These are phyloP conservation scores for Dendrocalamus latiflorus DNA, from an alignment of 202 grass and related monocot genomes.

Conservation along the genomic window DNA sequence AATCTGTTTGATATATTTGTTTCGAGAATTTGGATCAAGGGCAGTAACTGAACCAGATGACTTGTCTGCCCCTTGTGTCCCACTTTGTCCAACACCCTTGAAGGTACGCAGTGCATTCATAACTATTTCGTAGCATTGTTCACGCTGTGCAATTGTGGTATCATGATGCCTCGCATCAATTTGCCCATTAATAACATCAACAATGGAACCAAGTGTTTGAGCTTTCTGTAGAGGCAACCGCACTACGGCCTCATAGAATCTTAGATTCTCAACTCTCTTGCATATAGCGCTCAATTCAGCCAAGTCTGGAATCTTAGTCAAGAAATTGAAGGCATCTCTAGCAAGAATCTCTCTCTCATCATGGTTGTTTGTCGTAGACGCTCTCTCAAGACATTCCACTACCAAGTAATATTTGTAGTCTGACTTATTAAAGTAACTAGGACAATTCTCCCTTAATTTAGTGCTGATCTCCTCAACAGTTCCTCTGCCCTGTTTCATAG, in stretches of 20 bases:
- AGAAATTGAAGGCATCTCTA: no score
- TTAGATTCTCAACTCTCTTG: constrained; percentile 93
- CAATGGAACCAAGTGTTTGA: constrained; percentile 68
- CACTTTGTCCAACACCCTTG: constrained; percentile 51
- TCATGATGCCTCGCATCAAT: constrained; percentile 54
- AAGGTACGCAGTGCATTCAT: constrained; percentile 69
- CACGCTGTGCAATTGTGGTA: constrained; percentile 17
- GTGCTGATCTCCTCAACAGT: no score
- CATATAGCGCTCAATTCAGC: no score
- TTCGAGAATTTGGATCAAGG: constrained; percentile 71
- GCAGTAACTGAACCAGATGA: constrained; percentile 38
- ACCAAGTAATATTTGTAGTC: no score
- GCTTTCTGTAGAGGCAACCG: constrained; percentile 82
- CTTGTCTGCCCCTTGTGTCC: constrained; percentile 24
- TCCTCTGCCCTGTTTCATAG: constrained; percentile 1
- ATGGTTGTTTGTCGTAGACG: no score
- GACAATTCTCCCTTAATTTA: no score
- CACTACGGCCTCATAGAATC: constrained; percentile 93
- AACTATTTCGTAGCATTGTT: no score
- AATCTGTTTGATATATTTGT: constrained; percentile 77
- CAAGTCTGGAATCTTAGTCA: no score
- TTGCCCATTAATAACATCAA: constrained; percentile 48
- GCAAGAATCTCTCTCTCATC: no score
- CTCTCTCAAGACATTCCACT: no score
- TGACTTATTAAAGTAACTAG: no score